Percentiles rank a stretch among this genome's conserved stretches.
These are phyloP conservation scores for Mucor ambiguus DNA, from an alignment of 371 early-diverging fungal genomes.

Conservation along the genomic window DNA sequence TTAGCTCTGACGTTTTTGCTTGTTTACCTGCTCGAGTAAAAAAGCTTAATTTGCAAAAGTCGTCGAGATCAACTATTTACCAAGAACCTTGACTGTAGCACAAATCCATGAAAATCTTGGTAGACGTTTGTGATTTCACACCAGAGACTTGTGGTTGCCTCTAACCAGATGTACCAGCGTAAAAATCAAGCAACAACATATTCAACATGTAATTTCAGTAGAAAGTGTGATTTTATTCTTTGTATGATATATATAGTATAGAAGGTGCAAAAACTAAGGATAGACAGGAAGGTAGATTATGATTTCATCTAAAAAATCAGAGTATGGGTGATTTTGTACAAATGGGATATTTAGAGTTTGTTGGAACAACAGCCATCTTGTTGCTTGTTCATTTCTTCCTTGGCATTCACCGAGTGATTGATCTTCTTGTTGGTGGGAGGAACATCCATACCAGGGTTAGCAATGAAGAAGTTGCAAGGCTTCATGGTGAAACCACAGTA, in stretches of 20 bases:
- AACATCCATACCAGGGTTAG: constrained; percentile 54
- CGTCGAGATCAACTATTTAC: not conserved
- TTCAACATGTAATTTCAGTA: not conserved
- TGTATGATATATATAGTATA: not conserved
- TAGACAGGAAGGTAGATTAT: not conserved
- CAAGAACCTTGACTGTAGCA: not conserved
- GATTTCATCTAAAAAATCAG: not conserved
- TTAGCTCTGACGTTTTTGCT: not conserved
- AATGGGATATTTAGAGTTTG: constrained; percentile 31
- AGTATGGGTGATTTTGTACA: constrained; percentile 2
- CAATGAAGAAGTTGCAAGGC: constrained; percentile 53
- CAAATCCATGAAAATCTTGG: too few species aligned
- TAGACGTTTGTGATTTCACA: not conserved
- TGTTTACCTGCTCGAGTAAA: not conserved
- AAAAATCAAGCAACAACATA: too few species aligned
- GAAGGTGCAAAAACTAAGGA: not conserved
- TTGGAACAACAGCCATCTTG: constrained; percentile 31
- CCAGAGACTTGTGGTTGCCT: not conserved
- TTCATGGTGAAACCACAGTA: constrained; percentile 52
- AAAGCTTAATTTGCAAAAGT: not conserved
- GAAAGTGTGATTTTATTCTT: not conserved
- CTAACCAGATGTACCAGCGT: not conserved
- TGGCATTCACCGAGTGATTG: constrained; percentile 45
- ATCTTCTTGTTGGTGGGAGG: constrained; percentile 47
- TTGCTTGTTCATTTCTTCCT: constrained; percentile 20